phyloP scores from a whole-genome alignment of 495 filamentous ascomycete species.

The Aspergillus funiculosus region DNA sequence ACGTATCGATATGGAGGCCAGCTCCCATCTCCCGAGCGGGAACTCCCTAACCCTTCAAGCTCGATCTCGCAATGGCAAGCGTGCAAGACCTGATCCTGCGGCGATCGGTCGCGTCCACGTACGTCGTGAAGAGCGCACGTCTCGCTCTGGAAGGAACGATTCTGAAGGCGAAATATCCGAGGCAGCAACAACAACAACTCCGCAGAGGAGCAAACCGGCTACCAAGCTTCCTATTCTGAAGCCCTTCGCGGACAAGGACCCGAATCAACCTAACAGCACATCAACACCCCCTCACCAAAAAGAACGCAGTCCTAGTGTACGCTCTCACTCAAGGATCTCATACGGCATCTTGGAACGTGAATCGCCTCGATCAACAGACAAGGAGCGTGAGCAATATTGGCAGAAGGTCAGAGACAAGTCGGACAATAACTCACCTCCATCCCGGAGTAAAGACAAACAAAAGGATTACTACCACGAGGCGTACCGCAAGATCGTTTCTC shows the following conservation, averaged over 20 bases:
- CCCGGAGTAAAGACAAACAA: slow-evolving; percentile 23
- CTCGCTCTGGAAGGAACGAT: slow-evolving; percentile 1
- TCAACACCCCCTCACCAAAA: background rate
- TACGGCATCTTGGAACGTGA: slow-evolving; percentile 16
- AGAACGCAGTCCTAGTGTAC: background rate
- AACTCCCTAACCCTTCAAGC: slow-evolving; percentile 34
- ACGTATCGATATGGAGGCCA: slow-evolving; percentile 25
- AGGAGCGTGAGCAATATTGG: slow-evolving; percentile 31
- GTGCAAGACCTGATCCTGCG: background rate
- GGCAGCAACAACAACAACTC: too few species aligned
- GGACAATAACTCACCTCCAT: slow-evolving; percentile 27
- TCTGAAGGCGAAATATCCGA: slow-evolving; percentile 1
- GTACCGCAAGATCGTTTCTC: slow-evolving; percentile 22
- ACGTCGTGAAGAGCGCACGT: background rate
- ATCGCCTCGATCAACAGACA: slow-evolving; percentile 17
- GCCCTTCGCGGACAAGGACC: slow-evolving; percentile 16
- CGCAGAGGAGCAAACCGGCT: slow-evolving; percentile 19
- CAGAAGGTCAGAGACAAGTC: slow-evolving; percentile 28
- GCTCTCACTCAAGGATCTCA: slow-evolving; percentile 1
- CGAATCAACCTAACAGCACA: slow-evolving; percentile 9
- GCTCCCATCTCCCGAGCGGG: slow-evolving; percentile 29
- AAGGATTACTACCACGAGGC: slow-evolving; percentile 19
- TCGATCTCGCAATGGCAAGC: slow-evolving; percentile 19
- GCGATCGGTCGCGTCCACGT: background rate
- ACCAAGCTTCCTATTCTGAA: slow-evolving; percentile 36